These are phyloP conservation scores for Fraxinus nigra DNA, from an alignment of 305 asterid species.

Conservation along the genomic window DNA sequence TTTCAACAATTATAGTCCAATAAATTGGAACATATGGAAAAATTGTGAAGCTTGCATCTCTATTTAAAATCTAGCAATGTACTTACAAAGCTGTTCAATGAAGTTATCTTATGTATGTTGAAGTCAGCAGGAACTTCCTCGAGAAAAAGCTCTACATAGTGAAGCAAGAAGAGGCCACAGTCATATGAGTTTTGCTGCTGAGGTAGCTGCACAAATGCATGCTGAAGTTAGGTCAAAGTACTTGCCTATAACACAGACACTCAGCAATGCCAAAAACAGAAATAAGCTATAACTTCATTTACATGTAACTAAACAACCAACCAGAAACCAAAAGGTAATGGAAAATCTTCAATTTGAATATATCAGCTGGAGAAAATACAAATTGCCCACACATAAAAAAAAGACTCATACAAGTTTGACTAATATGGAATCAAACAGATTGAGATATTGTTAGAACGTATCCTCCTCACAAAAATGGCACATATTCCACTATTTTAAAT, in stretches of 20 bases:
- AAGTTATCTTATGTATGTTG: background rate
- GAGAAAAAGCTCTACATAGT: background rate
- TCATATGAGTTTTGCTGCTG: background rate
- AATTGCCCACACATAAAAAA: background rate
- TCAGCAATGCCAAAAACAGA: background rate
- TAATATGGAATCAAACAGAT: slow-evolving; percentile 2
- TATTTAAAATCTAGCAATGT: slow-evolving; percentile 16
- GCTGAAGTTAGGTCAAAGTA: background rate
- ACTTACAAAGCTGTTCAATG: background rate
- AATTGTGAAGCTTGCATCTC: slow-evolving; percentile 14
- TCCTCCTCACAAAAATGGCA: background rate
- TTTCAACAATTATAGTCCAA: background rate
- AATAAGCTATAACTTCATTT: background rate
- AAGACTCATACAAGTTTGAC: slow-evolving; percentile 8
- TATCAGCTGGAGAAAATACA: background rate
- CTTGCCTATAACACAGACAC: background rate
- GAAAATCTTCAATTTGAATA: slow-evolving; percentile 10
- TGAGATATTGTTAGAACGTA: background rate
- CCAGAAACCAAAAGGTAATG: slow-evolving; percentile 13
- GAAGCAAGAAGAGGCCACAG: background rate
- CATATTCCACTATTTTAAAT: slow-evolving; percentile 11
- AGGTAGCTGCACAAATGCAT: slow-evolving; percentile 14
- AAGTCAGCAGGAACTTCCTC: background rate
- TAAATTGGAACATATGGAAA: background rate
- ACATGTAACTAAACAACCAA: background rate